phyloP scores from a whole-genome alignment of 371 early-diverging fungal species.

The Apophysomyces elegans region DNA sequence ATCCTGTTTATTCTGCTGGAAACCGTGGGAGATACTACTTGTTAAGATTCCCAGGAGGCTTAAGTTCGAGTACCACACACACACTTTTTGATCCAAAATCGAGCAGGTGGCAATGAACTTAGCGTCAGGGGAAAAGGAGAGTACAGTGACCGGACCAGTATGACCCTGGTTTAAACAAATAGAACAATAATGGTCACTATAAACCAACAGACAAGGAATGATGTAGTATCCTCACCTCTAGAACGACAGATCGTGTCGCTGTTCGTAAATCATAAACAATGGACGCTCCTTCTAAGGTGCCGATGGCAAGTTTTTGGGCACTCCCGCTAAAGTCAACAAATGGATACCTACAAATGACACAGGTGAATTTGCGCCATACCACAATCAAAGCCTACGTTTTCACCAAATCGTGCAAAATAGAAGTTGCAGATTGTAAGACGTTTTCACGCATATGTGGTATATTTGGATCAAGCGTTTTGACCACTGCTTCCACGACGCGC shows the following conservation, averaged over 20 bases:
- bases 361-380: neutral
- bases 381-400: slow-evolving; percentile 45
- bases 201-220: neutral
- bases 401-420: slow-evolving; percentile 80
- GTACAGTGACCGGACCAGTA: slow-evolving; percentile 63
- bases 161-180: slow-evolving; percentile 61
- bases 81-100: slow-evolving; percentile 68
- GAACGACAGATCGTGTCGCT: slow-evolving; percentile 75
- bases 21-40: slow-evolving; percentile 50
- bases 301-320: slow-evolving; percentile 80
- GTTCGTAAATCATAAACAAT: slow-evolving; percentile 87
- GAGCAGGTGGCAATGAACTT: slow-evolving; percentile 80
- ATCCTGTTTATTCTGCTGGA: slow-evolving; percentile 20
- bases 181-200: neutral
- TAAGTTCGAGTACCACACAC: slow-evolving; percentile 76
- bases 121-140: slow-evolving; percentile 83
- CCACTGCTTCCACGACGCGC: slow-evolving; percentile 76
- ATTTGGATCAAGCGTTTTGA: slow-evolving; percentile 87
- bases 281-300: slow-evolving; percentile 78
- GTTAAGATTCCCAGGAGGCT: slow-evolving; percentile 78
- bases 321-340: slow-evolving; percentile 77
- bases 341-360: slow-evolving; percentile 54
- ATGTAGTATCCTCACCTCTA: slow-evolving; percentile 55
- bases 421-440: slow-evolving; percentile 70
- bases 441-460: slow-evolving; percentile 73